Conservation (phyloP, 805 yeast species). For the Candida easanensis region DNA sequence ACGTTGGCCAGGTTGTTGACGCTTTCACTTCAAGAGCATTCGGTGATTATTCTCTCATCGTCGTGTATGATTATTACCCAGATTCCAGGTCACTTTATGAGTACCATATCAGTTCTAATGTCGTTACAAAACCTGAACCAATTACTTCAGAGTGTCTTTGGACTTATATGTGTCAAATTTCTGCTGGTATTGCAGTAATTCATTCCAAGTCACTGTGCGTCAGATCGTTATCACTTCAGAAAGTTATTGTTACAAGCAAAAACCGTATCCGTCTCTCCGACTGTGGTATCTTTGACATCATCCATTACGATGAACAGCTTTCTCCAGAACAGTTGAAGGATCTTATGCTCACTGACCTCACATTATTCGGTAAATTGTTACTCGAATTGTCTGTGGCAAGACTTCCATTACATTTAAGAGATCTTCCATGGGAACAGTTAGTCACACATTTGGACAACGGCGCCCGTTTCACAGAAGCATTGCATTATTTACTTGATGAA, state of each 20-base stretch:
- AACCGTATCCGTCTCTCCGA: conserved; percentile 70
- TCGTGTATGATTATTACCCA: conserved; percentile 86
- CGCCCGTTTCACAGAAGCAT: conserved; percentile 42
- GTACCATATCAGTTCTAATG: conserved; percentile 53
- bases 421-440: conserved; percentile 12
- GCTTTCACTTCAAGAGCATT: conserved; percentile 86
- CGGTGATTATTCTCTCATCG: conserved; percentile 71
- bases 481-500: conserved; percentile 36
- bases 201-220: conserved; percentile 67
- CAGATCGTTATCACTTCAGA: conserved; percentile 59
- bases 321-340: conserved; percentile 18
- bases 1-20: conserved; percentile 67
- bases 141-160: conserved; percentile 69
- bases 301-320: conserved; percentile 38
- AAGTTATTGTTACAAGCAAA: conserved; percentile 69
- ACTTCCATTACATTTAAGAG: conserved; percentile 27
- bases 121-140: conserved; percentile 37
- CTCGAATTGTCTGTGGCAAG: conserved; percentile 46
- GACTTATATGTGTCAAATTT: conserved; percentile 73
- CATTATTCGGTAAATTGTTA: conserved; percentile 56
- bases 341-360: conserved; percentile 54
- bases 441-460: conserved; percentile 36
- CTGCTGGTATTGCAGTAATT: conserved; percentile 61
- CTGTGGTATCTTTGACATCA: conserved; percentile 68
- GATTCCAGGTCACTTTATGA: conserved; percentile 68